These are phyloP conservation scores for Strobilomyces confusus DNA, from an alignment of 768 basidiomycete genomes.

Conservation along the genomic window DNA sequence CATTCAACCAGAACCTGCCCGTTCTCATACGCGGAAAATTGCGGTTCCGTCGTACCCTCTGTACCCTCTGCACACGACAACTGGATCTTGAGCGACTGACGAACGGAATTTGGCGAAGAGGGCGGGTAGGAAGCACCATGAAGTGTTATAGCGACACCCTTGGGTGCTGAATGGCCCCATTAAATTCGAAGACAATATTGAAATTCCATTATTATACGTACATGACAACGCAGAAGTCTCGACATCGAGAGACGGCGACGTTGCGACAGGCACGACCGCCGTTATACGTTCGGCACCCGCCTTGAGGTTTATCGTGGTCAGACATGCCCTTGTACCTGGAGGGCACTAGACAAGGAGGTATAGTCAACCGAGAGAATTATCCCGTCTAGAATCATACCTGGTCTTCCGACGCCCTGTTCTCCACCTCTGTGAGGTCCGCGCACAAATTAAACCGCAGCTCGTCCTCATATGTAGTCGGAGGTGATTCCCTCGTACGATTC, in stretches of 20 bases:
- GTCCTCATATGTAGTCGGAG: slow-evolving; percentile 62
- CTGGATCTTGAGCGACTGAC: slow-evolving; percentile 60
- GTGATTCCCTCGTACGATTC: slow-evolving; percentile 49
- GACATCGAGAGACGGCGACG: slow-evolving; percentile 28
- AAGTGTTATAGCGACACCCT: slow-evolving; percentile 53
- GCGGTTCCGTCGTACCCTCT: slow-evolving; percentile 40
- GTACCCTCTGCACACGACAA: slow-evolving; percentile 49
- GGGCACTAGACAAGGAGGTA: slow-evolving; percentile 49
- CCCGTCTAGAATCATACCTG: slow-evolving; percentile 49
- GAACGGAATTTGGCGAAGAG: slow-evolving; percentile 36
- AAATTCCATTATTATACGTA: slow-evolving; percentile 31
- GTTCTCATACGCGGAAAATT: slow-evolving; percentile 59
- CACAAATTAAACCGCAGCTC: slow-evolving; percentile 67
- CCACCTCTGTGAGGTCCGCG: slow-evolving; percentile 45
- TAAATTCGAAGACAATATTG: neutral
- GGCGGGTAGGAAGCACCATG: slow-evolving; percentile 61
- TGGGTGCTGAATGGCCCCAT: slow-evolving; percentile 39
- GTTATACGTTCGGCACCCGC: slow-evolving; percentile 55
- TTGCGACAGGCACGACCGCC: slow-evolving; percentile 73
- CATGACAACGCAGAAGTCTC: slow-evolving; percentile 30
- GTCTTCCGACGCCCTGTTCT: slow-evolving; percentile 50
- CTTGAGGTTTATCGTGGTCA: slow-evolving; percentile 65
- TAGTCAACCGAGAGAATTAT: slow-evolving; percentile 1
- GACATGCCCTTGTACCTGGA: slow-evolving; percentile 66
- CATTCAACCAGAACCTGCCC: slow-evolving; percentile 55